Percentiles rank a stretch among this genome's conserved stretches.
Evolutionary conservation across 2,329 filamentous ascomycete species (phyloP).

Genomic region (Rasamsonia emersonii): DNA sequence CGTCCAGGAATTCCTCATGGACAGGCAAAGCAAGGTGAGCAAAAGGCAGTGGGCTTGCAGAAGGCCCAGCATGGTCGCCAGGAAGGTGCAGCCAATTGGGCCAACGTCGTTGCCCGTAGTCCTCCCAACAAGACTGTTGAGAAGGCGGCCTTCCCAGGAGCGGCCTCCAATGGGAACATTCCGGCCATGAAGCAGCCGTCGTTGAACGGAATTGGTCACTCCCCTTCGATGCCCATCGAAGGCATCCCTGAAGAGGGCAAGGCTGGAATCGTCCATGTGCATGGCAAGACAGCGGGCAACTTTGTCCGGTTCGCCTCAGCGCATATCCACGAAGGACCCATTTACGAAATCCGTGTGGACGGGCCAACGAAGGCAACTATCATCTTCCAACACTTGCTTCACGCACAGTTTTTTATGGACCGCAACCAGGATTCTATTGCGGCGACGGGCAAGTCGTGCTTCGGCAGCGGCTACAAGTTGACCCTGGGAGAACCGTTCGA

Average conservation of each 20-base stretch:
- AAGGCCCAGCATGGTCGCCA: too few species aligned
- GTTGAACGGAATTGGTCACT: background rate
- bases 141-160: too few species aligned
- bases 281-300: constrained; percentile 16
- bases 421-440: constrained; percentile 20
- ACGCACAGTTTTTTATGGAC: constrained; percentile 27
- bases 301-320: constrained; percentile 24
- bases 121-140: too few species aligned
- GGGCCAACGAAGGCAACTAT: constrained; percentile 23
- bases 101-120: too few species aligned
- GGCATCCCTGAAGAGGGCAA: constrained; percentile 17
- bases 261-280: constrained; percentile 19
- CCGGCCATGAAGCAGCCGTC: background rate
- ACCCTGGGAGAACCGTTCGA: constrained; percentile 21
- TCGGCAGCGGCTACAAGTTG: constrained; percentile 24
- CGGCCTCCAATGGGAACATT: background rate
- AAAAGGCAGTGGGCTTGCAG: too few species aligned
- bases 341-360: constrained; percentile 30
- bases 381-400: constrained; percentile 29
- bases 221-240: constrained; percentile 1
- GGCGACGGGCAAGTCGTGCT: constrained; percentile 22
- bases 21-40: too few species aligned
- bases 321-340: constrained; percentile 30
- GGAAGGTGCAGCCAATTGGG: too few species aligned
- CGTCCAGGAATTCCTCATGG: too few species aligned